A percentile compares a stretch with the other conserved stretches of the same genome.
phyloP scores from a whole-genome alignment of 1,284 basidiomycete species.

The Apiotrichum sp. region DNA sequence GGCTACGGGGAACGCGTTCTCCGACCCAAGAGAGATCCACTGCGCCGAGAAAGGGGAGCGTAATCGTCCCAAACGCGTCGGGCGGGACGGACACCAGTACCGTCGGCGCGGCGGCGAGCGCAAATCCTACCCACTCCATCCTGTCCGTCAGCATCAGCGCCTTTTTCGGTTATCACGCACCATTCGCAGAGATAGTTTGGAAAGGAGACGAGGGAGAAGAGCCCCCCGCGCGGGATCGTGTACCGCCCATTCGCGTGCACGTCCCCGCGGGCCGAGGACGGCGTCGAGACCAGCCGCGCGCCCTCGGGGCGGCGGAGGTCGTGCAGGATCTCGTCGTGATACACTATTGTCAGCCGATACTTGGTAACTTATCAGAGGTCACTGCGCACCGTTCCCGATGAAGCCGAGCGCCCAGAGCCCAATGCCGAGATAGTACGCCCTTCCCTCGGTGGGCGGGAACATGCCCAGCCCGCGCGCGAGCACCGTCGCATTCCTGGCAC shows the following conservation, averaged over 20 bases:
- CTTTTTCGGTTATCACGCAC: constrained; percentile 22
- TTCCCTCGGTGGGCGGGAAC: constrained; percentile 25
- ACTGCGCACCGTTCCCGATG: constrained; percentile 56
- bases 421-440: constrained; percentile 59
- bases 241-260: constrained; percentile 51
- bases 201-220: constrained; percentile 76
- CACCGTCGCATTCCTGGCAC: constrained; percentile 26
- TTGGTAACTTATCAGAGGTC: too few relatives aligned
- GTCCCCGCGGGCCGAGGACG: constrained; percentile 5
- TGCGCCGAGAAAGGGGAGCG: neutral
- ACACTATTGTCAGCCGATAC: constrained; percentile 45
- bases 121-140: constrained; percentile 77
- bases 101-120: constrained; percentile 52
- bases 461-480: constrained; percentile 24
- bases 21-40: neutral
- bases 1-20: neutral
- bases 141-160: constrained; percentile 34
- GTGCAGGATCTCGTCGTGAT: constrained; percentile 82
- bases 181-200: constrained; percentile 90
- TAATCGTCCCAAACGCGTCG: neutral
- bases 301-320: constrained; percentile 54
- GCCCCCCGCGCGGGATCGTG: constrained; percentile 70
- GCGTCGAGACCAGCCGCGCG: constrained; percentile 18
- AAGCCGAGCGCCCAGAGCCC: constrained; percentile 65
- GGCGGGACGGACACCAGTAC: constrained; percentile 17